A percentile compares a stretch with the other conserved stretches of the same genome.
Conservation (phyloP, 352 stramenopile species). For the Globisporangium middletonii region DNA sequence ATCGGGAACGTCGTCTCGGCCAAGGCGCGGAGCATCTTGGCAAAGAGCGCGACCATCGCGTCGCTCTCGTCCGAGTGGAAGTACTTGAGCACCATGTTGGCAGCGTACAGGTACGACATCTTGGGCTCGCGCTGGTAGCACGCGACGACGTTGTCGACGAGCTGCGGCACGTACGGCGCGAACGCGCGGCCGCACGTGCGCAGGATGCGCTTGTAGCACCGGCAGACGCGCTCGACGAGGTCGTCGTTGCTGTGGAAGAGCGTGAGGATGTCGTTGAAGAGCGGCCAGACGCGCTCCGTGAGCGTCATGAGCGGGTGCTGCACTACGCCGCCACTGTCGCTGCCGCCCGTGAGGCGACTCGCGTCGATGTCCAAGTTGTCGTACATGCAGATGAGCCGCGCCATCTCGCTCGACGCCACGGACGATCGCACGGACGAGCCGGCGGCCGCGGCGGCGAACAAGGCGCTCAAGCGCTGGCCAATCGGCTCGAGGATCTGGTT, state of each 20-base stretch:
- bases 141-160: constrained; percentile 70
- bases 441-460: constrained; percentile 33
- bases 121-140: constrained; percentile 79
- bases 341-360: constrained; percentile 12
- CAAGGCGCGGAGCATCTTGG: constrained; percentile 55
- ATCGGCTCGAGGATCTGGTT: constrained; percentile 68
- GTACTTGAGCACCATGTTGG: constrained; percentile 82
- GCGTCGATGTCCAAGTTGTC: constrained; percentile 58
- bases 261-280: constrained; percentile 75
- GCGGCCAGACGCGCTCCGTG: constrained; percentile 72
- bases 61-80: constrained; percentile 27
- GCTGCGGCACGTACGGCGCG: constrained; percentile 56
- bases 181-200: constrained; percentile 58
- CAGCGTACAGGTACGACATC: constrained; percentile 80
- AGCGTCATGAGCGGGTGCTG: constrained; percentile 56
- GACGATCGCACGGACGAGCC: constrained; percentile 27
- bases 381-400: constrained; percentile 82
- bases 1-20: constrained; percentile 80
- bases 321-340: neutral
- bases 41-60: constrained; percentile 42
- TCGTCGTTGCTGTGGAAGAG: constrained; percentile 72
- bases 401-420: constrained; percentile 51
- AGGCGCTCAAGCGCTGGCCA: constrained; percentile 32
- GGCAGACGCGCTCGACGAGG: constrained; percentile 77
- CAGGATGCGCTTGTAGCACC: constrained; percentile 86